phyloP scores from a whole-genome alignment of 2,329 filamentous ascomycete genomes.

The Neofusicoccum sp. region DNA sequence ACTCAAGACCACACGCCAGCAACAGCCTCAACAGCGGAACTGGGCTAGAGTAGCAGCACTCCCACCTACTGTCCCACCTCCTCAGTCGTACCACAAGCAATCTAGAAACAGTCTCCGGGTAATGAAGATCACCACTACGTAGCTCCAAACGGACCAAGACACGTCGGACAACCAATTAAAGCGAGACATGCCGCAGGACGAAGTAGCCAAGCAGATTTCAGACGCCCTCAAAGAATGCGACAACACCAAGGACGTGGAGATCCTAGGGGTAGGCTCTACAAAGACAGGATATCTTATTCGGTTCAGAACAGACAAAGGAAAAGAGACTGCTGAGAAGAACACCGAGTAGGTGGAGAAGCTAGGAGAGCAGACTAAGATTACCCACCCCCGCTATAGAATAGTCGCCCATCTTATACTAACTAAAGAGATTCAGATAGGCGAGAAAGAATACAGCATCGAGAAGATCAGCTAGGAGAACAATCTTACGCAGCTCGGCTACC shows the following conservation, averaged over 20 bases:
- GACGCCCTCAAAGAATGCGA: not conserved
- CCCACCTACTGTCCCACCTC: no score
- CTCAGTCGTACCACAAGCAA: not conserved
- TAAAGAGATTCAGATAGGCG: not conserved
- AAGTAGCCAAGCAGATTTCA: not conserved
- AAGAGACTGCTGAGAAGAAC: not conserved
- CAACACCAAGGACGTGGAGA: not conserved
- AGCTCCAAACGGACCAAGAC: not conserved
- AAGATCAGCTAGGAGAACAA: not conserved
- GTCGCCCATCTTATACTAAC: not conserved
- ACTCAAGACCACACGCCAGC: no score
- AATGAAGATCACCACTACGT: not conserved
- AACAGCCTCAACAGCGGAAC: no score
- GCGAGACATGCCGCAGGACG: not conserved
- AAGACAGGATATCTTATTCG: not conserved
- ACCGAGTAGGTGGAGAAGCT: not conserved
- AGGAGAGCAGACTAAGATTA: not conserved
- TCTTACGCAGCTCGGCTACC: not conserved
- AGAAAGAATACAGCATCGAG: not conserved
- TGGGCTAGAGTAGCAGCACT: no score
- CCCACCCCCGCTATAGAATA: not conserved
- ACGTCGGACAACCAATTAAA: not conserved
- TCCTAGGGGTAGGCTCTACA: not conserved
- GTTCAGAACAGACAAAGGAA: not conserved
- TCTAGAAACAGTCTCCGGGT: not conserved